Percentiles rank a stretch among this genome's conserved stretches.
These are phyloP conservation scores for Diaporthe sp. DNA, from an alignment of 2,329 filamentous ascomycete species.

Conservation along the genomic window DNA sequence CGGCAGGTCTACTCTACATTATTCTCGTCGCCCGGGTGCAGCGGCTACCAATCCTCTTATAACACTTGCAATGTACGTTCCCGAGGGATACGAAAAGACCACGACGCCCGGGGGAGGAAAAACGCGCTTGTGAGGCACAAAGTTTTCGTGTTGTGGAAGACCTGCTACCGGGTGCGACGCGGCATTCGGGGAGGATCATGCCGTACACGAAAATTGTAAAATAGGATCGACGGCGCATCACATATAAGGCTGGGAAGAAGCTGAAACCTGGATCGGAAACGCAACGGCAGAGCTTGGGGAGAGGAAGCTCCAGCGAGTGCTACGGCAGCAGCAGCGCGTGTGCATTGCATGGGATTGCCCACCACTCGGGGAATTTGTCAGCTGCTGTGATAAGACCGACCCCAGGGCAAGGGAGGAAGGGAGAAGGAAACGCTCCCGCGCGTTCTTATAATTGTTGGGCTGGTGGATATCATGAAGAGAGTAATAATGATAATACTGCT, in stretches of 20 bases:
- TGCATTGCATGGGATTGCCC: not conserved
- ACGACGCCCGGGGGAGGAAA: not conserved
- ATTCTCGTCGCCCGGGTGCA: not conserved
- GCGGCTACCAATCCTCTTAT: not conserved
- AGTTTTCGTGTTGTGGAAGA: not conserved
- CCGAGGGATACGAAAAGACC: not conserved
- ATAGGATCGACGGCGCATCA: constrained; percentile 24
- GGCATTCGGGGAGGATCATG: not conserved
- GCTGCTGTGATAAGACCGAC: not conserved
- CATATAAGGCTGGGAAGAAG: constrained; percentile 20
- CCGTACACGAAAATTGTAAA: not conserved
- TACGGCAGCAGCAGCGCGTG: not conserved
- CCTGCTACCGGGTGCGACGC: constrained; percentile 12
- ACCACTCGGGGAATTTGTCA: constrained; percentile 1
- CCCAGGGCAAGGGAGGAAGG: not conserved
- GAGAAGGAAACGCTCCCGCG: not conserved
- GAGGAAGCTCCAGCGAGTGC: not conserved
- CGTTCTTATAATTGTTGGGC: not conserved
- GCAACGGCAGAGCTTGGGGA: not conserved
- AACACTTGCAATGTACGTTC: not conserved
- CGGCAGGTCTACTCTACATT: not conserved
- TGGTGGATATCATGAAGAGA: not conserved
- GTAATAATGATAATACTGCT: constrained; percentile 1
- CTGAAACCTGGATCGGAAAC: constrained; percentile 31
- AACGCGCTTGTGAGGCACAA: not conserved